Evolutionary conservation across 1,139 yeast species (phyloP), one percentile per base, ranked within the genome.

Genomic region (Nadsonia starkeyi-henricii): DNA sequence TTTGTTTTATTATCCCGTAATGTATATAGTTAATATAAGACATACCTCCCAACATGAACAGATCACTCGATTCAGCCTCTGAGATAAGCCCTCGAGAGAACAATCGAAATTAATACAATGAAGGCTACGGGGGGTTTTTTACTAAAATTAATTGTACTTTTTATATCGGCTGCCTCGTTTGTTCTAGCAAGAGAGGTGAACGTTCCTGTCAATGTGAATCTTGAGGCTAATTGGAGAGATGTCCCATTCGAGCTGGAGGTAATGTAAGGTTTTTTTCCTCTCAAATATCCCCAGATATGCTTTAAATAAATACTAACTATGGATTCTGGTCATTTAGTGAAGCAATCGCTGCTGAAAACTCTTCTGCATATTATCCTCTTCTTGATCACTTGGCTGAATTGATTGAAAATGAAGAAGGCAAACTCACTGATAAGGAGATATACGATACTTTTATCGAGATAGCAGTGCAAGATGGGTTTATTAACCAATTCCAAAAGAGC

Each of bases 301-400:
- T 17, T 8, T 17, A n/a, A 33, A 12, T 33, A 8, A 33, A 33
- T 33, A 15, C 39, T 33, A 33, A 33, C 39, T 33, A n/a, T 26
- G 8, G 19, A 47, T 42, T 33, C 39, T 39, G 33, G 39, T 20
- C 44, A 37, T 41, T 3, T 46, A 68, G 66, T 2, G 89, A 82
- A 58, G 71, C 82, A 9, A 61, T 78, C 20, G 69, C 81, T 0
- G 68, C 69, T 0, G 69, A 69, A 49, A 71, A 78, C 57, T 71
- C 71, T 20, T 62, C 75, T 0, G 64, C 78, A 2, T 84, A 74
- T 56, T 59, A 68, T 19, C 72, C 75, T 0, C 62, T 77, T 1
- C 59, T 79, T 1, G 58, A 71, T 3, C 66, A 70, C 42, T 55
- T 75, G 8, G 55, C 70, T 41, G 58, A 62, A 1, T 44, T 50